Conservation (phyloP, 257 asterid species). For the Scutellaria minor region DNA sequence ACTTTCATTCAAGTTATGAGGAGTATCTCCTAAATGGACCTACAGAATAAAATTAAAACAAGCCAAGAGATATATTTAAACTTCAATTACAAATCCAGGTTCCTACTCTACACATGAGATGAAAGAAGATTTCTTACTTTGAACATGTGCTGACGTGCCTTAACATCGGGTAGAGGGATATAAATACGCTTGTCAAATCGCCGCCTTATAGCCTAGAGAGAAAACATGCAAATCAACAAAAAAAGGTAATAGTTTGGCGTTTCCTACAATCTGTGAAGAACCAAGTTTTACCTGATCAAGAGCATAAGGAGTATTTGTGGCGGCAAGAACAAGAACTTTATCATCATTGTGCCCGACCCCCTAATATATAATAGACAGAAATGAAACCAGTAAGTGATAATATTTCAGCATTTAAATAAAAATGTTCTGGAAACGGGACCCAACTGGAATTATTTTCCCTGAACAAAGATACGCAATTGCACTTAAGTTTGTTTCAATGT, state of each 20-base stretch:
- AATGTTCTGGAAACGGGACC: background rate
- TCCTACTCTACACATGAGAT: conserved; percentile 23
- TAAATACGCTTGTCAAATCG: conserved; percentile 97
- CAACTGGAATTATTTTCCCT: background rate
- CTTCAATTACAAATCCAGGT: conserved; percentile 1
- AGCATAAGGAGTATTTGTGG: conserved; percentile 97
- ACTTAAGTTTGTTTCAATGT: conserved; percentile 19
- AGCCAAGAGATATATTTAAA: background rate
- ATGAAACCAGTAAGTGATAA: conserved; percentile 29
- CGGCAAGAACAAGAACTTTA: conserved; percentile 98
- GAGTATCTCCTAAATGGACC: conserved; percentile 90
- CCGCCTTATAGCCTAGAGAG: conserved; percentile 81
- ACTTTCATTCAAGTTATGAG: conserved; percentile 68
- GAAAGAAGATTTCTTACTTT: conserved; percentile 54
- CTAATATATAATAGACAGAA: conserved; percentile 46
- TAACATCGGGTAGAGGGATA: conserved; percentile 92
- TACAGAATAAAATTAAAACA: conserved; percentile 33
- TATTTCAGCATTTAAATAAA: conserved; percentile 9
- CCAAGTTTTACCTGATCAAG: conserved; percentile 80
- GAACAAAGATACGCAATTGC: conserved; percentile 24
- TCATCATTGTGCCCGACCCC: conserved; percentile 99
- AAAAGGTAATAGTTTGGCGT: background rate
- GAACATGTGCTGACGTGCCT: conserved; percentile 98
- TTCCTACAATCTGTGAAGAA: conserved; percentile 17
- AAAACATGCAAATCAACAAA: conserved; percentile 1